phyloP scores from a whole-genome alignment of 2,329 filamentous ascomycete species.

The Canariomyces notabilis region DNA sequence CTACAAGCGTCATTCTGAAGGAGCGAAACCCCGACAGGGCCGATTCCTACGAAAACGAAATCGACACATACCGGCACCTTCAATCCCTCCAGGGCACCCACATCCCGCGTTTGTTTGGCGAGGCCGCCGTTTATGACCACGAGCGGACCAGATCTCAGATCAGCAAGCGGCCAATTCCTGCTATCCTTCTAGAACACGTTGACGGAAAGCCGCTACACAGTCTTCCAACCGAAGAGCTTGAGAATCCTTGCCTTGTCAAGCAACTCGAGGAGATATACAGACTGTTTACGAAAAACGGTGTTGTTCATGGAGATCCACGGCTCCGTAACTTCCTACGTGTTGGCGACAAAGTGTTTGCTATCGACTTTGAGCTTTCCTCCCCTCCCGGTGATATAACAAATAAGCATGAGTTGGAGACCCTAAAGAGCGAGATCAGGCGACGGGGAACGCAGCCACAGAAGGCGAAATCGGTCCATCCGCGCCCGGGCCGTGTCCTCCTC shows the following conservation, averaged over 20 bases:
- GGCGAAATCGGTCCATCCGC: too few species aligned
- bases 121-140: conserved; percentile 6
- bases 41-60: conserved; percentile 10
- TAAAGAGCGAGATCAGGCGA: background rate
- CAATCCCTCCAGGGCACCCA: conserved; percentile 6
- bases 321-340: conserved; percentile 7
- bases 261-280: conserved; percentile 3
- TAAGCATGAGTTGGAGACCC: conserved; percentile 1
- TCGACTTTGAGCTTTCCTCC: conserved; percentile 6
- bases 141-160: conserved; percentile 5
- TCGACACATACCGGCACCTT: conserved; percentile 10
- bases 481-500: too few species aligned
- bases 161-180: conserved; percentile 10
- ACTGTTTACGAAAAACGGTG: conserved; percentile 3
- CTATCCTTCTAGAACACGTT: conserved; percentile 9
- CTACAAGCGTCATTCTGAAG: conserved; percentile 11
- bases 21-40: conserved; percentile 11
- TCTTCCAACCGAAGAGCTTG: conserved; percentile 9
- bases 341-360: background rate
- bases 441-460: too few species aligned
- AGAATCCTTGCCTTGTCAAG: conserved; percentile 6
- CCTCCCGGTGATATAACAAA: conserved; percentile 6
- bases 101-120: conserved; percentile 11
- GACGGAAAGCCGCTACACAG: conserved; percentile 6
- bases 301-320: conserved; percentile 7